Conservation (phyloP, 1,284 basidiomycete genomes). For the Mrakiaceae sp. region DNA sequence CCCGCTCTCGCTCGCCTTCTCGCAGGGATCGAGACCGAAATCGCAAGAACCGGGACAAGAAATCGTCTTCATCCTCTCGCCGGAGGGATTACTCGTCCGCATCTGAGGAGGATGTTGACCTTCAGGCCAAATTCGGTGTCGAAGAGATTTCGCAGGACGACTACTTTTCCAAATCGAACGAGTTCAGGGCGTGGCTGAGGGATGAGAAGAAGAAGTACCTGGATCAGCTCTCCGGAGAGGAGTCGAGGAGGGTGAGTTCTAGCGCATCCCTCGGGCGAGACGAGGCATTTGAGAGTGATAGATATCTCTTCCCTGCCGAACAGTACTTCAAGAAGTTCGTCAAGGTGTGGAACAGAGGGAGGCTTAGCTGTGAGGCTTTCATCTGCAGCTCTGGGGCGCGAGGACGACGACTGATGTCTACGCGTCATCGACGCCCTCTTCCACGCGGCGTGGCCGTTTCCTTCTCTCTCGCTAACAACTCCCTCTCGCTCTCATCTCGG, state of each 20-base stretch:
- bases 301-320: background rate
- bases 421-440: background rate
- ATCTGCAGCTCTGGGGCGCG: too few relatives aligned
- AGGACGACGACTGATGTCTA: too few relatives aligned
- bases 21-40: too few relatives aligned
- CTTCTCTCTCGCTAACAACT: background rate
- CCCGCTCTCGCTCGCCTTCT: too few relatives aligned
- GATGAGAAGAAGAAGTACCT: slow-evolving; percentile 14
- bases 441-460: background rate
- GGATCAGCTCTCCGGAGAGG: background rate
- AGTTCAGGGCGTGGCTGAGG: slow-evolving; percentile 16
- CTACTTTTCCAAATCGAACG: slow-evolving; percentile 15
- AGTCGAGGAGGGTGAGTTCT: background rate
- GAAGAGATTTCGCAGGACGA: slow-evolving; percentile 13
- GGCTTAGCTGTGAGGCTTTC: background rate
- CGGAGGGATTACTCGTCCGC: too few relatives aligned
- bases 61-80: too few relatives aligned
- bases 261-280: too few relatives aligned
- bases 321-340: slow-evolving; percentile 18
- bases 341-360: slow-evolving; percentile 15
- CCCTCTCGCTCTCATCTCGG: background rate
- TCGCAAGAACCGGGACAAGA: too few relatives aligned
- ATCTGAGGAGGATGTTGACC: background rate
- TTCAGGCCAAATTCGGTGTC: slow-evolving; percentile 1
- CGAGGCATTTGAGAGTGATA: too few relatives aligned